These are phyloP conservation scores for Hanseniaspora singularis DNA, from an alignment of 805 yeast species.

Conservation along the genomic window DNA sequence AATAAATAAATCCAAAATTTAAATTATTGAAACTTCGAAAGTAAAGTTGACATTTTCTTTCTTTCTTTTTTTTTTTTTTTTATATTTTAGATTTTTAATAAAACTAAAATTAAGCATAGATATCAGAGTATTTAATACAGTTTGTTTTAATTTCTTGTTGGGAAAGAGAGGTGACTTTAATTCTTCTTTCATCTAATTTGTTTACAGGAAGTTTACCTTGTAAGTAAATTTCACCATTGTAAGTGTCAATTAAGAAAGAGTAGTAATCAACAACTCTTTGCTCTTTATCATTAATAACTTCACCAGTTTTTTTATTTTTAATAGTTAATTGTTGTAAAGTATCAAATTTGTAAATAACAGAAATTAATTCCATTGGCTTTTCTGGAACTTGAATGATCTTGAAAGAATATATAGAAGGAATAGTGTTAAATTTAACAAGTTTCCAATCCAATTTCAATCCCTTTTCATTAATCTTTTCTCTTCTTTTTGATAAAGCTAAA, in stretches of 20 bases:
- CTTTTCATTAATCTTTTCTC: slow-evolving; percentile 36
- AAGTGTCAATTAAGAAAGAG: slow-evolving; percentile 51
- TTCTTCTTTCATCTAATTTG: slow-evolving; percentile 32
- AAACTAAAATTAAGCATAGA: not conserved
- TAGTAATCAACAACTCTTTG: slow-evolving; percentile 47
- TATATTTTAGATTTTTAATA: not conserved
- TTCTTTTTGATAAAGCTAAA: slow-evolving; percentile 43
- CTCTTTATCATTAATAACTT: slow-evolving; percentile 18
- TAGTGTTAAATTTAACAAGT: slow-evolving; percentile 50
- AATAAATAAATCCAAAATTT: too few species aligned
- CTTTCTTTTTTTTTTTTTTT: not conserved
- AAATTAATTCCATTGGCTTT: slow-evolving; percentile 42
- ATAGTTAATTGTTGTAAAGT: slow-evolving; percentile 49
- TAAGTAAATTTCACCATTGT: slow-evolving; percentile 42
- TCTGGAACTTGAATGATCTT: slow-evolving; percentile 54
- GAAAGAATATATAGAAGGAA: slow-evolving; percentile 63
- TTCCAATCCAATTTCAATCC: slow-evolving; percentile 55
- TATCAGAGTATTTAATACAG: slow-evolving; percentile 9
- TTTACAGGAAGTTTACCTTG: slow-evolving; percentile 61
- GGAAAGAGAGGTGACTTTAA: not conserved
- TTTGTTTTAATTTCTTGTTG: slow-evolving; percentile 18
- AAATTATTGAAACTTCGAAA: too few species aligned
- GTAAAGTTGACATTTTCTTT: too few species aligned
- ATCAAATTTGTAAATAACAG: slow-evolving; percentile 50
- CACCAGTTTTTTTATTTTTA: slow-evolving; percentile 34